Percentiles rank a stretch among this genome's conserved stretches.
Conservation (phyloP, 2,329 filamentous ascomycete genomes). For the Nothophoma quercina region DNA sequence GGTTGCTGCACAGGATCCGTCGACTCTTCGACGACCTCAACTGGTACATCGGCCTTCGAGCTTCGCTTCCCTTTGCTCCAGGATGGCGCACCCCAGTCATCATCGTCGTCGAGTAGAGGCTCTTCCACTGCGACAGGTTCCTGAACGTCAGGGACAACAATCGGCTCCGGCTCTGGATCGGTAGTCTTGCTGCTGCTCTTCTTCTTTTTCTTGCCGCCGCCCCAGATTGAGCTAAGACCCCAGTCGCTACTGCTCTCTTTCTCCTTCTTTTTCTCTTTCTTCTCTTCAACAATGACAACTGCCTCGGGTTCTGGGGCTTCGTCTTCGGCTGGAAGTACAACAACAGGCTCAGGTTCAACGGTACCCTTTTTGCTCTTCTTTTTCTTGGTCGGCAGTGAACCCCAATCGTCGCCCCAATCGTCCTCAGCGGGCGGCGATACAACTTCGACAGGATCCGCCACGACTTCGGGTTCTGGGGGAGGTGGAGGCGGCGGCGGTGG, state of each 20-base stretch:
- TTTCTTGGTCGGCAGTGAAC: constrained; percentile 19
- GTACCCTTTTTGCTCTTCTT: constrained; percentile 47
- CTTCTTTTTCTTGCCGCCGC: constrained; percentile 54
- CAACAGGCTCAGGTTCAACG: constrained; percentile 18
- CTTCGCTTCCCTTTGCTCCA: constrained; percentile 59
- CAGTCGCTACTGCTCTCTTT: constrained; percentile 44
- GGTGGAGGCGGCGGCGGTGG: constrained; percentile 28
- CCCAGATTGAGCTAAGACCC: constrained; percentile 49
- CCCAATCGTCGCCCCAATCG: constrained; percentile 38
- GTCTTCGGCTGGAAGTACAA: constrained; percentile 10
- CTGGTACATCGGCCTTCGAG: constrained; percentile 49
- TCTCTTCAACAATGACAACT: constrained; percentile 31
- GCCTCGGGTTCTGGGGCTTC: constrained; percentile 46
- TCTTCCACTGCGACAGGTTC: constrained; percentile 60
- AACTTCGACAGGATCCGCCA: constrained; percentile 22
- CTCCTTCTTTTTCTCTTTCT: constrained; percentile 39
- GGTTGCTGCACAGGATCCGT: constrained; percentile 54
- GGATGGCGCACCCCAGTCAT: constrained; percentile 65
- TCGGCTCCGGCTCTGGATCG: constrained; percentile 32
- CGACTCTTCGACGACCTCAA: constrained; percentile 51
- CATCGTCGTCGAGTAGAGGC: constrained; percentile 58
- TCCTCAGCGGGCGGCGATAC: constrained; percentile 30
- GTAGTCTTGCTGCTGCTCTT: constrained; percentile 54
- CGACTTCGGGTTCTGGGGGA: constrained; percentile 24
- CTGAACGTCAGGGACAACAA: constrained; percentile 43